These are phyloP conservation scores for Candolleomyces eurysporus DNA, from an alignment of 768 basidiomycete genomes.

Conservation along the genomic window DNA sequence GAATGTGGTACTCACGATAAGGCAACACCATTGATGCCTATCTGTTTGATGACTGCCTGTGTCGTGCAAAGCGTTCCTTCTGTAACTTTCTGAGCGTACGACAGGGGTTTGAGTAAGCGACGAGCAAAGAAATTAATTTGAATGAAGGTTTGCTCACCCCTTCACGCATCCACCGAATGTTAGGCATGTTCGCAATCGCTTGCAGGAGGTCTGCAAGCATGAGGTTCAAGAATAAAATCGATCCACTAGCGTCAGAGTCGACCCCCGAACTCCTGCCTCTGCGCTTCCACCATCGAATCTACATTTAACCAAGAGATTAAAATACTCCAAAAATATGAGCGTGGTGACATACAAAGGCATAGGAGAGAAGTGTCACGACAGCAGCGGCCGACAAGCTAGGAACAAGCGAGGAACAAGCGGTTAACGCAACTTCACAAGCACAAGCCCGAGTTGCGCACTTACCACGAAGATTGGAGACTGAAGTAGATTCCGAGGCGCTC, in stretches of 20 bases:
- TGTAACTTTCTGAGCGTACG: slow-evolving; percentile 21
- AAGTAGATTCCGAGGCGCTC: slow-evolving; percentile 23
- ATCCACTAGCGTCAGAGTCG: slow-evolving; percentile 27
- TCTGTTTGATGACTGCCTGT: slow-evolving; percentile 46
- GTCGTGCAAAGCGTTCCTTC: slow-evolving; percentile 40
- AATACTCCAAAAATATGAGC: slow-evolving; percentile 8
- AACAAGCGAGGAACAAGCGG: not conserved
- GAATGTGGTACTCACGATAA: slow-evolving; percentile 29
- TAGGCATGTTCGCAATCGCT: slow-evolving; percentile 43
- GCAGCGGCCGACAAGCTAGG: slow-evolving; percentile 19
- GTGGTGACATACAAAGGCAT: slow-evolving; percentile 22
- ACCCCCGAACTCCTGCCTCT: slow-evolving; percentile 10
- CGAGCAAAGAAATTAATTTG: not conserved
- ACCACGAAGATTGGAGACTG: slow-evolving; percentile 19
- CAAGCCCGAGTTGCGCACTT: slow-evolving; percentile 13
- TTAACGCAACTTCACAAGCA: slow-evolving; percentile 5
- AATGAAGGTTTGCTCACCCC: slow-evolving; percentile 23
- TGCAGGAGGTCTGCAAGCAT: slow-evolving; percentile 48
- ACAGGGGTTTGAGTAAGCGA: slow-evolving; percentile 13
- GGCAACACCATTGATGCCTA: slow-evolving; percentile 48
- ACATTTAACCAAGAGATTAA: slow-evolving; percentile 12
- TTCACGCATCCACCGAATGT: slow-evolving; percentile 38
- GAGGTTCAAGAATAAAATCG: slow-evolving; percentile 44
- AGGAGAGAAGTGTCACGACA: slow-evolving; percentile 20
- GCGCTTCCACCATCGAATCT: slow-evolving; percentile 18